phyloP scores from a whole-genome alignment of 2,329 filamentous ascomycete genomes.

The Coniochaeta sp. region DNA sequence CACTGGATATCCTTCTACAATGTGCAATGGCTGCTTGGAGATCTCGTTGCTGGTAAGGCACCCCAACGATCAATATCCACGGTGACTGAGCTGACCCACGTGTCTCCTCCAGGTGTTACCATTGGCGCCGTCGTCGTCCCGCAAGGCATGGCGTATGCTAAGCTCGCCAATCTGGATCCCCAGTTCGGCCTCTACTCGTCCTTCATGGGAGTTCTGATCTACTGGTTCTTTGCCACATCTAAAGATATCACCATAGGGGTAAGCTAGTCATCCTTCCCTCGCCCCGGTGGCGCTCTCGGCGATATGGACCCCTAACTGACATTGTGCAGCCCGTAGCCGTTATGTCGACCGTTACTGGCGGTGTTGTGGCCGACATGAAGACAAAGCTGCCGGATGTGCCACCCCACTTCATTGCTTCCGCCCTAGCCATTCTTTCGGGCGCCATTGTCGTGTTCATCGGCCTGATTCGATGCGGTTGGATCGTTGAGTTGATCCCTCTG shows the following conservation, averaged over 20 bases:
- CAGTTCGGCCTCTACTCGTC: conserved; percentile 91
- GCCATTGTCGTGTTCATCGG: conserved; percentile 73
- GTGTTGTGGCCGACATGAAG: conserved; percentile 63
- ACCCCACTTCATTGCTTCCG: conserved; percentile 65
- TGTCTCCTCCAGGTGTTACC: conserved; percentile 34
- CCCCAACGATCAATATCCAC: conserved; percentile 12
- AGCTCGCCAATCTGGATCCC: conserved; percentile 69
- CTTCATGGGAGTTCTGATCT: conserved; percentile 89
- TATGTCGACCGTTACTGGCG: conserved; percentile 84
- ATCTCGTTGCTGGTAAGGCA: conserved; percentile 75
- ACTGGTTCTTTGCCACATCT: conserved; percentile 97
- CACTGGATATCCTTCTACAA: conserved; percentile 92
- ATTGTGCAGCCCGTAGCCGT: conserved; percentile 74
- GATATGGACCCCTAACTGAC: conserved; percentile 6
- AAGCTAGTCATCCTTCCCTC: conserved; percentile 28
- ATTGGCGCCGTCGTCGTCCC: conserved; percentile 73
- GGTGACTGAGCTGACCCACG: background rate
- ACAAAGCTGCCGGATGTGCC: conserved; percentile 48
- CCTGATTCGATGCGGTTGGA: conserved; percentile 73
- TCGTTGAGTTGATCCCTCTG: conserved; percentile 88
- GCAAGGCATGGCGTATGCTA: conserved; percentile 92
- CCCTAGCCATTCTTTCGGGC: conserved; percentile 71
- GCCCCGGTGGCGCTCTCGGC: conserved; percentile 7
- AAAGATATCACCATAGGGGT: conserved; percentile 97
- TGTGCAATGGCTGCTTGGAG: conserved; percentile 77